Evolutionary conservation across 352 stramenopile species (phyloP), one percentile per base, ranked within the genome.

Genomic region (Phytophthora boehmeriae): DNA sequence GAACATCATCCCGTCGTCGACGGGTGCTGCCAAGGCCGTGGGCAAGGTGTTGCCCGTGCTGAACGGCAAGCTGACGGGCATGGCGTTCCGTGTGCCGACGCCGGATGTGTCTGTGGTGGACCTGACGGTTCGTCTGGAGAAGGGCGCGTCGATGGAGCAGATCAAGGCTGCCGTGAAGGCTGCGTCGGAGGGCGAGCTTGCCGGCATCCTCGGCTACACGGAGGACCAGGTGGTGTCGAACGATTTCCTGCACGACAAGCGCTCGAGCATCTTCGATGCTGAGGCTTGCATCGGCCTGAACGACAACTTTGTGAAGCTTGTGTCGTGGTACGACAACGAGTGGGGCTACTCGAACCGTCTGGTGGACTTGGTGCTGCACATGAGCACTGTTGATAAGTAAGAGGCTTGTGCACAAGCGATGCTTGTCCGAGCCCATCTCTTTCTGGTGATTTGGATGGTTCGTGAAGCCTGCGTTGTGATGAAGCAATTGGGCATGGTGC

Each of bases 271-370:
- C 32, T 73, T 76, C 45, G 59, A 76, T 34, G 68, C 64, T 19
- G 47, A 59, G n/a, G 64, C 64, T 10, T 60, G 64, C 42, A 72
- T 72, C 46, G 64, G 58, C 60, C 92, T 99, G 63, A 99, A 97
- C 71, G 88, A 97, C 65, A 88, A 97, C 76, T 99, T 99, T 73
- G 95, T 99, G 62, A 99, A 99, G 96, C 88, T 99, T 67, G 89
- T 99, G 48, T 93, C 95, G 58, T 99, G 97, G 97, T 99, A 99
- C 80, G 97, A 99, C 88, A 99, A 99, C 90, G 97, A 99, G 82
- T 99, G 93, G 83, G 97, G 97, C 66, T 99, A 99, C 95, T 98
- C 85, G 65, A 90, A 89, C 89, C 95, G 97, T 83, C 84, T 99
- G 59, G 81, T 99, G 72, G 96, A 99, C 80, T 78, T 99, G 51